Conservation (phyloP, 371 early-diverging fungal species). For the Haplosporangium sp. region DNA sequence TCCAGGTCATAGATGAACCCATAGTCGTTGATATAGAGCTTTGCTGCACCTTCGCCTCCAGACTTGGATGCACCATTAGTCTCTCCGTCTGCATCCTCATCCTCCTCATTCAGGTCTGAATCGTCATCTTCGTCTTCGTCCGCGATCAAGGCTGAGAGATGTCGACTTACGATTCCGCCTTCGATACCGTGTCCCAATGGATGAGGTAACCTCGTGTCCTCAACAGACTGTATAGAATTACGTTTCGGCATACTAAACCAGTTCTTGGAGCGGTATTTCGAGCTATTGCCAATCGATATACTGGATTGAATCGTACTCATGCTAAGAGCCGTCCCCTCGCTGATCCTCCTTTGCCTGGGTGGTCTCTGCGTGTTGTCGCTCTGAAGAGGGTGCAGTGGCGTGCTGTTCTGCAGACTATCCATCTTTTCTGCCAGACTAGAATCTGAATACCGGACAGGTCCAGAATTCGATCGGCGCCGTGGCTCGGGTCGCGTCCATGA, state of each 20-base stretch:
- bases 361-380: conserved; percentile 1
- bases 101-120: conserved; percentile 22
- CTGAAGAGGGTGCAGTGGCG: conserved; percentile 6
- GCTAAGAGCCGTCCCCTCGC: too few relatives aligned
- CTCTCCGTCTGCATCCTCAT: conserved; percentile 10
- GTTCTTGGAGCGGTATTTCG: conserved; percentile 16
- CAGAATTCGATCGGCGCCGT: conserved; percentile 42
- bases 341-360: too few relatives aligned
- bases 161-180: conserved; percentile 13
- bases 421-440: conserved; percentile 10
- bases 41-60: background rate
- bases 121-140: conserved; percentile 25
- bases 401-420: conserved; percentile 7
- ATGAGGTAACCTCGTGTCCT: conserved; percentile 23
- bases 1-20: conserved; percentile 31
- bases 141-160: too few relatives aligned
- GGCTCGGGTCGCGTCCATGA: conserved; percentile 16
- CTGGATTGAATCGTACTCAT: too few relatives aligned
- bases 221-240: conserved; percentile 17
- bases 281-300: background rate
- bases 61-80: background rate
- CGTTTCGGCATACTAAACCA: conserved; percentile 43
- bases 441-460: conserved; percentile 35
- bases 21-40: conserved; percentile 26
- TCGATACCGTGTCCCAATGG: conserved; percentile 29